Evolutionary conservation across 2,329 filamentous ascomycete species (phyloP).

Genomic region (Chlorencoelia australis): DNA sequence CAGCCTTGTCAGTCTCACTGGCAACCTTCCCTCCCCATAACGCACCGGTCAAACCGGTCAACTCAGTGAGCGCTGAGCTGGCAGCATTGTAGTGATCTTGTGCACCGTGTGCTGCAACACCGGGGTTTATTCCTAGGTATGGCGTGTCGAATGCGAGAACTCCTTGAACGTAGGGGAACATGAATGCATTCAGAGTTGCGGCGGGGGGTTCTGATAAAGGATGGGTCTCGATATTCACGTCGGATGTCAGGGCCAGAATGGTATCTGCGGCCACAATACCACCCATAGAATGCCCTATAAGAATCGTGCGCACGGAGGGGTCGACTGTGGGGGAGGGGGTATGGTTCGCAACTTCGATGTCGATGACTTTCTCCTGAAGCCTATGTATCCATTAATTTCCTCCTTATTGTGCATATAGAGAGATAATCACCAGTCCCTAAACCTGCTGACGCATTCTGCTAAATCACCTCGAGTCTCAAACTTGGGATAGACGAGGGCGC

Average conservation of each 20-base stretch:
- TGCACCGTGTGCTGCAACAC: slow-evolving; percentile 75
- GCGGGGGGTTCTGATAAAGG: slow-evolving; percentile 4
- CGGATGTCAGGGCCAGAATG: slow-evolving; percentile 52
- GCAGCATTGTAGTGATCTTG: slow-evolving; percentile 77
- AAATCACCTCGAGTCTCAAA: slow-evolving; percentile 78
- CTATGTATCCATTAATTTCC: slow-evolving; percentile 31
- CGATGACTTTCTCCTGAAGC: slow-evolving; percentile 87
- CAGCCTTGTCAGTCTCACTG: slow-evolving; percentile 19
- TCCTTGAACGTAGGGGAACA: slow-evolving; percentile 90
- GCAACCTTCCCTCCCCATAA: slow-evolving; percentile 49
- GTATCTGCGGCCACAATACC: slow-evolving; percentile 92
- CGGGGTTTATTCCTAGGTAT: slow-evolving; percentile 71
- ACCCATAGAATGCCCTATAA: slow-evolving; percentile 83
- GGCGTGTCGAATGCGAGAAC: slow-evolving; percentile 92
- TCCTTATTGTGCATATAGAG: not conserved
- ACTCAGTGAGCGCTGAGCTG: slow-evolving; percentile 55
- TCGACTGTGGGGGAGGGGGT: slow-evolving; percentile 79
- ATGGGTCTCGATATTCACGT: slow-evolving; percentile 19
- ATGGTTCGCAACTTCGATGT: slow-evolving; percentile 74
- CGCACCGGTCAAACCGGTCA: slow-evolving; percentile 55
- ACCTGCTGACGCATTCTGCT: slow-evolving; percentile 57
- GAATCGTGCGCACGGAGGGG: slow-evolving; percentile 70
- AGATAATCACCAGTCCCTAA: slow-evolving; percentile 57
- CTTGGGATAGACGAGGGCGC: slow-evolving; percentile 63
- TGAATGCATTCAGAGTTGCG: slow-evolving; percentile 44